Evolutionary conservation across 2,329 filamentous ascomycete genomes (phyloP).

Genomic region (Apiospora malaysiana): DNA sequence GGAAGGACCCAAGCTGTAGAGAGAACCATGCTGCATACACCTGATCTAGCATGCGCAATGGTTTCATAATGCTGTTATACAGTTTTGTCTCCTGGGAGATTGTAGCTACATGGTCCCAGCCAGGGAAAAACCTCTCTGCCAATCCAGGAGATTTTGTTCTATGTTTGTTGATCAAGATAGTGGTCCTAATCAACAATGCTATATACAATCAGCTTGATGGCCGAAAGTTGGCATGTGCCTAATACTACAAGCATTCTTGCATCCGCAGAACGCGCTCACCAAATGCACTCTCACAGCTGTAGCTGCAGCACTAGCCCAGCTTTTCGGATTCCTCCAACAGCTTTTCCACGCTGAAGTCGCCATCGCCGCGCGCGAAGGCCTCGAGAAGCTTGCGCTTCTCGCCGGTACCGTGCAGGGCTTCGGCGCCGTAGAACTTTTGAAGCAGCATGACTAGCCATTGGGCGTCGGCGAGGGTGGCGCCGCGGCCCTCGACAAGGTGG

Average conservation of each 20-base stretch:
- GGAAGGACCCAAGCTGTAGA: conserved; percentile 37
- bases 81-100: background rate
- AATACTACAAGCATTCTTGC: background rate
- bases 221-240: background rate
- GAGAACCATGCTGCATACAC: background rate
- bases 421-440: conserved; percentile 84
- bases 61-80: background rate
- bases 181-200: too few species aligned
- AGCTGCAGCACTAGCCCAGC: conserved; percentile 54
- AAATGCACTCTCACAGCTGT: background rate
- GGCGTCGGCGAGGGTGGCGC: conserved; percentile 81
- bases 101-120: conserved; percentile 15
- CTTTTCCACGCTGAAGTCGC: conserved; percentile 80
- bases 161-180: too few species aligned
- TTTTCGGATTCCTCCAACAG: conserved; percentile 90
- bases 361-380: conserved; percentile 82
- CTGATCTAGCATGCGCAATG: background rate
- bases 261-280: background rate
- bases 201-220: background rate
- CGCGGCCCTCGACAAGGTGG: conserved; percentile 74
- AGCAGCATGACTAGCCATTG: conserved; percentile 90
- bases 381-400: conserved; percentile 75
- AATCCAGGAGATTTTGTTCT: background rate
- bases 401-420: conserved; percentile 60
- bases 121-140: background rate